A percentile compares a stretch with the other conserved stretches of the same genome.
Evolutionary conservation across 805 yeast genomes (phyloP).

Genomic region (Pichia pseudocactophila): DNA sequence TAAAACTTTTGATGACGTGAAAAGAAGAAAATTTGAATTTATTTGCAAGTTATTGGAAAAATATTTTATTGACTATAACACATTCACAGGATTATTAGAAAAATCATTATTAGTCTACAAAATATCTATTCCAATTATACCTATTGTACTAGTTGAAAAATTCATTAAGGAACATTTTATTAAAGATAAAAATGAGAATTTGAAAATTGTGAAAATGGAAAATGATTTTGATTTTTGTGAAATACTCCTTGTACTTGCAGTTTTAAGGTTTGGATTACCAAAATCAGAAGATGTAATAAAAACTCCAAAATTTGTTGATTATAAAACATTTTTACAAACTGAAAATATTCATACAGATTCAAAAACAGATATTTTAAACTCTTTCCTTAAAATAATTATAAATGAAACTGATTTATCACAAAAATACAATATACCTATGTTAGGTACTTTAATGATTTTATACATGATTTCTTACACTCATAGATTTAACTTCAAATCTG

Average conservation of each 20-base stretch:
- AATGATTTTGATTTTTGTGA: constrained; percentile 16
- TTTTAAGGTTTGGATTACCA: constrained; percentile 13
- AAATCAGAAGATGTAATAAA: constrained; percentile 2
- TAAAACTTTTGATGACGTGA: constrained; percentile 1
- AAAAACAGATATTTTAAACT: constrained; percentile 15
- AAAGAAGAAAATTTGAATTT: constrained; percentile 3
- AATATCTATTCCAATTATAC: constrained; percentile 13
- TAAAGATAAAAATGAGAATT: constrained; percentile 1
- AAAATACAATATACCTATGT: constrained; percentile 14
- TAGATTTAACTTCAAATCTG: constrained; percentile 14
- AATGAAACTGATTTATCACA: constrained; percentile 13
- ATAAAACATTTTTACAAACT: constrained; percentile 3
- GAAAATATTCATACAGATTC: constrained; percentile 12
- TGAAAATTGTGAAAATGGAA: constrained; percentile 11
- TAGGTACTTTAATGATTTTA: constrained; percentile 14
- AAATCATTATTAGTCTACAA: constrained; percentile 4
- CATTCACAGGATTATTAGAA: constrained; percentile 1
- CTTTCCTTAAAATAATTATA: constrained; percentile 14
- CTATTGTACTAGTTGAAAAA: constrained; percentile 9
- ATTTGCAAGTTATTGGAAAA: constrained; percentile 13
- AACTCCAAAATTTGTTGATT: constrained; percentile 5
- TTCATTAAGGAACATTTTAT: constrained; percentile 11
- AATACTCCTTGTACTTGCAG: constrained; percentile 16
- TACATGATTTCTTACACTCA: constrained; percentile 15
- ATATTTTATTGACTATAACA: constrained; percentile 14